These are phyloP conservation scores for Kingdonia uniflora DNA, from an alignment of 164 flowering plant species.

Conservation along the genomic window DNA sequence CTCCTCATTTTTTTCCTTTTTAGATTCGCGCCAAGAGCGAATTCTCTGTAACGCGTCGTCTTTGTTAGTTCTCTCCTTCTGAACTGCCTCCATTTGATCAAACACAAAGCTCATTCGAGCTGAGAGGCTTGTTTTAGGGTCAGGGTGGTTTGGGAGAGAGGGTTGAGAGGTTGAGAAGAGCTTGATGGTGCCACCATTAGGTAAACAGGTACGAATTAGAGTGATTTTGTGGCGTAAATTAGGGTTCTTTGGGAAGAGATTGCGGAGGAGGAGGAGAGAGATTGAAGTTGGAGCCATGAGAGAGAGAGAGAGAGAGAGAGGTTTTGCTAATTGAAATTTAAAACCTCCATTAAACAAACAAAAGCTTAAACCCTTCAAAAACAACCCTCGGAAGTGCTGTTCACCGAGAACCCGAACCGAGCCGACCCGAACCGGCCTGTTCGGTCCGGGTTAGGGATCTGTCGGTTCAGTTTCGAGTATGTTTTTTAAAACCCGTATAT, in stretches of 20 bases:
- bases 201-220: conserved; percentile 3
- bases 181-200: conserved; percentile 3
- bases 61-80: conserved; percentile 43
- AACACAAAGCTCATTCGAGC: conserved; percentile 89
- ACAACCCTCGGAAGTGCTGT: no score
- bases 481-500: no score
- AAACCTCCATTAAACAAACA: no score
- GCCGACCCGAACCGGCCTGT: no score
- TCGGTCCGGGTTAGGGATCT: no score
- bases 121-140: conserved; percentile 46
- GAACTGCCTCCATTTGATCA: conserved; percentile 90
- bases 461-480: no score
- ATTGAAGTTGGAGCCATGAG: conserved; percentile 18
- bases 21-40: conserved; percentile 77
- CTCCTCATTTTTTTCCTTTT: conserved; percentile 15
- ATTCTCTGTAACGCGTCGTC: conserved; percentile 79
- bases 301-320: no score
- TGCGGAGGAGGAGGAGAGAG: conserved; percentile 27
- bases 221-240: conserved; percentile 4
- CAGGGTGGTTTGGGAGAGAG: conserved; percentile 22
- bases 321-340: no score
- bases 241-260: conserved; percentile 10
- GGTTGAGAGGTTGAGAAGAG: conserved; percentile 24
- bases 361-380: no score
- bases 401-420: no score